A percentile compares a stretch with the other conserved stretches of the same genome.
Evolutionary conservation across 2,329 filamentous ascomycete genomes (phyloP).

Genomic region (Pseudogymnoascus verrucosus): DNA sequence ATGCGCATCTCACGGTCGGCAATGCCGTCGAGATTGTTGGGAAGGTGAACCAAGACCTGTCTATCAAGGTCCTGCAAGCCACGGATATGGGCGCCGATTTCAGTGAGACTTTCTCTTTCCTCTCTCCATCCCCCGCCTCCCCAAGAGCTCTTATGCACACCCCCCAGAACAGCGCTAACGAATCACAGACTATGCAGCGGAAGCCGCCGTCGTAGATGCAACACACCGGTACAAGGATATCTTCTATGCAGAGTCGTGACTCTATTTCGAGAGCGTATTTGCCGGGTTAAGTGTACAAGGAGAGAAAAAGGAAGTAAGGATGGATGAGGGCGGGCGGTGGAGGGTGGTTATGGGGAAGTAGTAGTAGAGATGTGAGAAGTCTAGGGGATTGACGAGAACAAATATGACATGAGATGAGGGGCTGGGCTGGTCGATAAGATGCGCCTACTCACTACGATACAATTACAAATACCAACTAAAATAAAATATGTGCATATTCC

Average conservation of each 20-base stretch:
- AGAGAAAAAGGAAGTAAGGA: conserved; percentile 8
- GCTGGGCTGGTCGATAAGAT: neutral
- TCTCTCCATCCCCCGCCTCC: conserved; percentile 9
- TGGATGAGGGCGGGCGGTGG: conserved; percentile 35
- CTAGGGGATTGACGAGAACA: neutral
- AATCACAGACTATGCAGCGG: conserved; percentile 61
- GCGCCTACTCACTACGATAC: neutral
- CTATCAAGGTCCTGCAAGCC: conserved; percentile 60
- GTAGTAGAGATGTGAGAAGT: neutral
- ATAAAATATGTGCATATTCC: neutral
- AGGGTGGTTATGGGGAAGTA: conserved; percentile 25
- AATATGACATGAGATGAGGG: neutral
- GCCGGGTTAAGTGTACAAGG: neutral
- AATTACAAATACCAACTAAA: neutral
- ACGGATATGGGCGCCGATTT: conserved; percentile 53
- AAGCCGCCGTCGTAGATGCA: conserved; percentile 72
- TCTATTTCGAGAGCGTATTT: conserved; percentile 15
- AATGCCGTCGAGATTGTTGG: conserved; percentile 71
- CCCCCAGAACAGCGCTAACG: conserved; percentile 1
- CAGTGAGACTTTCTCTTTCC: conserved; percentile 8
- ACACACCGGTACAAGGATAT: conserved; percentile 76
- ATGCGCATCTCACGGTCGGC: conserved; percentile 59
- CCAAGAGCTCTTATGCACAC: neutral
- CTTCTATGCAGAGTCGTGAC: conserved; percentile 52
- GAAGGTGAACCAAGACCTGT: conserved; percentile 67